These are phyloP conservation scores for Mycena capillaripes DNA, from an alignment of 768 basidiomycete genomes.

Conservation along the genomic window DNA sequence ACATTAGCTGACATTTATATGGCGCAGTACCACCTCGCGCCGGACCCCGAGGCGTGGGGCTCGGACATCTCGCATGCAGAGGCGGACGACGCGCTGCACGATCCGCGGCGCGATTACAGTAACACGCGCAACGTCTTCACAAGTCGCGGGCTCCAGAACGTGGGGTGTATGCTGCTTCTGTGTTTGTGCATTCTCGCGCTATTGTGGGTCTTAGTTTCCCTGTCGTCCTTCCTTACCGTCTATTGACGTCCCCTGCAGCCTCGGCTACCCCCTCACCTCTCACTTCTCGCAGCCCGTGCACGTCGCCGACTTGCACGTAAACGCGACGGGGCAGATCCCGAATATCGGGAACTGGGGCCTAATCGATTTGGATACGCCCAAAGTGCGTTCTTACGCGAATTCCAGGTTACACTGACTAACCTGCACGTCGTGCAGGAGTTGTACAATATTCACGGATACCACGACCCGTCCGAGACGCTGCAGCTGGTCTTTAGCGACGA, in stretches of 20 bases:
- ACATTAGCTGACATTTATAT: not conserved
- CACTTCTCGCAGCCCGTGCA: constrained; percentile 17
- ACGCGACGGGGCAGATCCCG: constrained; percentile 24
- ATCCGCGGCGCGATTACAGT: constrained; percentile 18
- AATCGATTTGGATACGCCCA: constrained; percentile 72
- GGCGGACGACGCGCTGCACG: constrained; percentile 31
- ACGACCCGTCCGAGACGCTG: constrained; percentile 44
- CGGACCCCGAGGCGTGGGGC: constrained; percentile 26
- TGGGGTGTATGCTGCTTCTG: constrained; percentile 24
- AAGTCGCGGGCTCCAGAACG: constrained; percentile 22
- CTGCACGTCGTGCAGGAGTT: constrained; percentile 45
- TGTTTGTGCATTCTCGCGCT: constrained; percentile 6
- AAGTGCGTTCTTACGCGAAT: not conserved
- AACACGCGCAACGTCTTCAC: constrained; percentile 10
- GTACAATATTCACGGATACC: constrained; percentile 54
- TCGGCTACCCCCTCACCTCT: constrained; percentile 54
- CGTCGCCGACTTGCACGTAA: constrained; percentile 15
- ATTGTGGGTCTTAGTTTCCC: constrained; percentile 7
- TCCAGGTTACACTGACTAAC: no score
- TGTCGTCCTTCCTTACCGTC: not conserved
- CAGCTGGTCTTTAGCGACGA: constrained; percentile 78
- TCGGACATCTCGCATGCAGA: constrained; percentile 22
- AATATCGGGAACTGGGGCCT: constrained; percentile 59
- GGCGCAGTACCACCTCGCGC: constrained; percentile 25
- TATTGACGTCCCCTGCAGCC: constrained; percentile 51